These are phyloP conservation scores for Saturnispora besseyi DNA, from an alignment of 805 yeast species.

Conservation along the genomic window DNA sequence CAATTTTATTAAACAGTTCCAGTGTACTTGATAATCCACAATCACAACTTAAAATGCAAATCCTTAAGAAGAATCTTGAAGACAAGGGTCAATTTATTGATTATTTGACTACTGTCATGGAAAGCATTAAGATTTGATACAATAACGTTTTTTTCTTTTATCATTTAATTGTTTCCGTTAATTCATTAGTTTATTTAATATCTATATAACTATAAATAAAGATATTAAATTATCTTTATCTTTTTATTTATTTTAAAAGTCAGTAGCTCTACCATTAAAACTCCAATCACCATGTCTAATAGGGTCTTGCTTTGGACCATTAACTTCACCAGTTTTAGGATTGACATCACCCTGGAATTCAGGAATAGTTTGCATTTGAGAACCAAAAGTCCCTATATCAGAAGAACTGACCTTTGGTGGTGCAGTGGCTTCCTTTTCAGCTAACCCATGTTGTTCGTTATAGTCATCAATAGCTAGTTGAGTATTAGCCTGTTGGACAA, in stretches of 20 bases:
- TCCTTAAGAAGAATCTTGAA: constrained; percentile 17
- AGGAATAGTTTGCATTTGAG: constrained; percentile 68
- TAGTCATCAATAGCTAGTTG: constrained; percentile 73
- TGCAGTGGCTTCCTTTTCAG: constrained; percentile 20
- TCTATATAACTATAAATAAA: too few relatives aligned
- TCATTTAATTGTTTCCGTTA: too few relatives aligned
- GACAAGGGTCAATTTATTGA: constrained; percentile 11
- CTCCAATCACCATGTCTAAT: constrained; percentile 79
- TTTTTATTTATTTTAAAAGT: constrained; percentile 42
- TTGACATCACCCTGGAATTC: constrained; percentile 93
- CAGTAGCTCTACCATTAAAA: constrained; percentile 93
- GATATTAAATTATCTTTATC: background rate
- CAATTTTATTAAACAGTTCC: constrained; percentile 5
- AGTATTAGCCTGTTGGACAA: constrained; percentile 72
- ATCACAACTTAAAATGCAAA: constrained; percentile 8
- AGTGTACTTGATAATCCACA: constrained; percentile 7
- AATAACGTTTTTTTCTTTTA: background rate
- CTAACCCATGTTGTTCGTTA: constrained; percentile 32
- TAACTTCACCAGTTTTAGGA: constrained; percentile 90
- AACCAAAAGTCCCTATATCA: constrained; percentile 58
- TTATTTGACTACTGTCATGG: constrained; percentile 8
- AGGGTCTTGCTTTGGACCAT: constrained; percentile 98
- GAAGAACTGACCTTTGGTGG: constrained; percentile 22
- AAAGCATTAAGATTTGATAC: background rate
- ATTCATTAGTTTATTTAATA: too few relatives aligned